Evolutionary conservation across 2,329 filamentous ascomycete species (phyloP).

Genomic region (Ophiostoma piceae): DNA sequence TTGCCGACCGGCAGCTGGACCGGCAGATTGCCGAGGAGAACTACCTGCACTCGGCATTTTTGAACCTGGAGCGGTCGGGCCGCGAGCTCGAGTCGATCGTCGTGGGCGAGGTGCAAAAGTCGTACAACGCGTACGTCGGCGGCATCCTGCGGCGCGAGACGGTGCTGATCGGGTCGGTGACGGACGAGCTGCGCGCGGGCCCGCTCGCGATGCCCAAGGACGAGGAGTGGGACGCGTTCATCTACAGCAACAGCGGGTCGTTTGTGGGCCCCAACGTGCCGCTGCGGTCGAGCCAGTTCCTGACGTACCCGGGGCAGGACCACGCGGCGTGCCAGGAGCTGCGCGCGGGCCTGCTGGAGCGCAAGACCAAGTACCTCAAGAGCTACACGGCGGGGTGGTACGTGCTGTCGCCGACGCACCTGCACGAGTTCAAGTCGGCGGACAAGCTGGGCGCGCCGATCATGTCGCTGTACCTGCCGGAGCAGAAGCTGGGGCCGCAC

Average conservation of each 20-base stretch:
- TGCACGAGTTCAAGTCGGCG: conserved; percentile 98
- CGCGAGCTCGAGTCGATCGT: conserved; percentile 94
- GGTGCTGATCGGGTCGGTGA: conserved; percentile 69
- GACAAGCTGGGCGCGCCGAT: conserved; percentile 86
- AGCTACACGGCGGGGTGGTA: conserved; percentile 98
- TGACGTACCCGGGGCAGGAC: conserved; percentile 86
- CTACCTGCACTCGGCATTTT: conserved; percentile 88
- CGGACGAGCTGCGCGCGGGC: conserved; percentile 76
- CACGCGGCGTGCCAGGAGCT: conserved; percentile 79
- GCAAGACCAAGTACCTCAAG: conserved; percentile 98
- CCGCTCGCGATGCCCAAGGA: conserved; percentile 93
- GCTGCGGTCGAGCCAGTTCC: conserved; percentile 70
- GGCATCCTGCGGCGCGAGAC: conserved; percentile 88
- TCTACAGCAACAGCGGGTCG: conserved; percentile 70
- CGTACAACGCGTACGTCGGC: conserved; percentile 87
- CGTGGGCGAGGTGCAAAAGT: conserved; percentile 95
- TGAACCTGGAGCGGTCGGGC: conserved; percentile 90
- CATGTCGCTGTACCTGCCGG: conserved; percentile 92
- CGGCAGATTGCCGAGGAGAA: conserved; percentile 95
- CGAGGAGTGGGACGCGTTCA: conserved; percentile 80
- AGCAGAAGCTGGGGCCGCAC: conserved; percentile 92
- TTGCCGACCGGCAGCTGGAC: conserved; percentile 85
- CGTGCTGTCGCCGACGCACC: conserved; percentile 88
- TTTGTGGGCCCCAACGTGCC: conserved; percentile 82
- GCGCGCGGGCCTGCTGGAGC: conserved; percentile 82